Conservation (phyloP, 305 asterid species). For the Rubia tinctorum region DNA sequence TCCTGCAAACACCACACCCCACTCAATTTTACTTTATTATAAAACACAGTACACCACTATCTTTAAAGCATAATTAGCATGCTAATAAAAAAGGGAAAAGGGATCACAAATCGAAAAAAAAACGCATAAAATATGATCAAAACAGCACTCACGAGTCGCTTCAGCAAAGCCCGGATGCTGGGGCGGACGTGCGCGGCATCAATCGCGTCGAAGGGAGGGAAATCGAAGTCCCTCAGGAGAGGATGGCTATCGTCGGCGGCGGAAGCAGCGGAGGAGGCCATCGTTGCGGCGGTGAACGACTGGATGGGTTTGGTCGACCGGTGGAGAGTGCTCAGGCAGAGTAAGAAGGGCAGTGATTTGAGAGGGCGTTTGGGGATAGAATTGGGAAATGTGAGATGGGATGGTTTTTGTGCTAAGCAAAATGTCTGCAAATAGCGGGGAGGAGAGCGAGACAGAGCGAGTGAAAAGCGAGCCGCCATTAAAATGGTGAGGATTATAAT, state of each 20-base stretch:
- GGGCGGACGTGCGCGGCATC: constrained; percentile 84
- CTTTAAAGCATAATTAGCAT: not conserved
- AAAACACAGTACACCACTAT: too few species aligned
- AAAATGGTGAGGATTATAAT: constrained; percentile 29
- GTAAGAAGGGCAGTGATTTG: constrained; percentile 51
- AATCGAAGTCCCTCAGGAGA: constrained; percentile 63
- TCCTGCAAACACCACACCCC: constrained; percentile 39
- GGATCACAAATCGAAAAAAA: not conserved
- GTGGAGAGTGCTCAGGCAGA: constrained; percentile 43
- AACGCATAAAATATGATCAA: not conserved
- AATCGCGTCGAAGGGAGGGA: constrained; percentile 82
- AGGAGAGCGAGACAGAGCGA: constrained; percentile 48
- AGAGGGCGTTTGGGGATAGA: constrained; percentile 27
- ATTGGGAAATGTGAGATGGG: constrained; percentile 18
- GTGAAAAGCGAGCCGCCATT: constrained; percentile 58
- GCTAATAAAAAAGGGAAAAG: too few species aligned
- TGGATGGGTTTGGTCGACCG: constrained; percentile 29
- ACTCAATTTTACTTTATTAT: not conserved
- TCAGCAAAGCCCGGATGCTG: constrained; percentile 74
- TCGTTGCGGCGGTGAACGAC: constrained; percentile 33
- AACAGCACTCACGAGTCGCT: constrained; percentile 48
- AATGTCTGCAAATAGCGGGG: constrained; percentile 35
- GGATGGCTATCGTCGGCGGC: constrained; percentile 36
- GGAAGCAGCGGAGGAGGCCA: constrained; percentile 2
- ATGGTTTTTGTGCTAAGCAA: constrained; percentile 36